A percentile compares a stretch with the other conserved stretches of the same genome.
These are phyloP conservation scores for Colletotrichum sojae DNA, from an alignment of 2,329 filamentous ascomycete genomes.

Conservation along the genomic window DNA sequence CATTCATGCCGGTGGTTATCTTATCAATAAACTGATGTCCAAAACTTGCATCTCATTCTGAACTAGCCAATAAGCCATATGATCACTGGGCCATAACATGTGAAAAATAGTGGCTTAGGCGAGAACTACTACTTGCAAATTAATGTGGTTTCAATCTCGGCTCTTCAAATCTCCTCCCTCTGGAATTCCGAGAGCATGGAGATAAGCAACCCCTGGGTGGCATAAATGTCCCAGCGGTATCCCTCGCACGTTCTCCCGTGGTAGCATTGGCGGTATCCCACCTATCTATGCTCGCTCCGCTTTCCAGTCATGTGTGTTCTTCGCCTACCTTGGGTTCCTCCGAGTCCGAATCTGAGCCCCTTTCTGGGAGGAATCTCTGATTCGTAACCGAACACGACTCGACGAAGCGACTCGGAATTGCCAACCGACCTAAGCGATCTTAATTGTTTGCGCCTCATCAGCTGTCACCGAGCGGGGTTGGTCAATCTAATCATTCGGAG, in stretches of 20 bases:
- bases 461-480: background rate
- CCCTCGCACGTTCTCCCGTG: background rate
- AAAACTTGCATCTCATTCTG: too few relatives aligned
- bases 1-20: too few relatives aligned
- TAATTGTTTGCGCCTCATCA: background rate
- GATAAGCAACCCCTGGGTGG: background rate
- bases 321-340: background rate
- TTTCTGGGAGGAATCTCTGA: background rate
- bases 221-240: background rate
- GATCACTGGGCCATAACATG: too few relatives aligned
- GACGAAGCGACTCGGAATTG: background rate
- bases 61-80: too few relatives aligned
- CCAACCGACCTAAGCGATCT: background rate
- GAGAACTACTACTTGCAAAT: too few relatives aligned
- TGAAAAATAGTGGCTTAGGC: too few relatives aligned
- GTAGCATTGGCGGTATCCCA: background rate
- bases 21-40: too few relatives aligned
- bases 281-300: background rate
- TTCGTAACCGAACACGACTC: background rate
- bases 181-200: background rate
- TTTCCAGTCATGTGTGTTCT: background rate
- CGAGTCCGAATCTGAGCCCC: background rate
- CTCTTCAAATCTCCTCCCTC: too few relatives aligned
- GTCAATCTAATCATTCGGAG: slow-evolving; percentile 11
- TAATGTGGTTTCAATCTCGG: too few relatives aligned